Conservation (phyloP, 139 green algal species). For the Trebouxia sp. region DNA sequence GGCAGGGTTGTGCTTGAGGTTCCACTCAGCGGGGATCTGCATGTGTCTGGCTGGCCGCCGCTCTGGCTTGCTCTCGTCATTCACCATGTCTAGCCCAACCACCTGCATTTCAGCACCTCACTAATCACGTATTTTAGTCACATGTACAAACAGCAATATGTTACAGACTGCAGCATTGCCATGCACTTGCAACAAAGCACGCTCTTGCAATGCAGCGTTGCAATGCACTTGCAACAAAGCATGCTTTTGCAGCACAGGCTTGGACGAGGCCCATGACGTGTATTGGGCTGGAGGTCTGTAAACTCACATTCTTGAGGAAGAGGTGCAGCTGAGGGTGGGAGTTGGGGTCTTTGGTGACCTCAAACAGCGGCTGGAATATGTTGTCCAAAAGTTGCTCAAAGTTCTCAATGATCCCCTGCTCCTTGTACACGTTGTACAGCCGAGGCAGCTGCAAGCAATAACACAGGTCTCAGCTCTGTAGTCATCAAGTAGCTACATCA, state of each 20-base stretch:
- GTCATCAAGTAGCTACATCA: too few relatives aligned
- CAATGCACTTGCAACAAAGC: too few relatives aligned
- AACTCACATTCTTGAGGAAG: constrained; percentile 84
- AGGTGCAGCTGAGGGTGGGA: constrained; percentile 97
- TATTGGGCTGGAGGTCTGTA: too few relatives aligned
- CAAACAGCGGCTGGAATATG: constrained; percentile 98
- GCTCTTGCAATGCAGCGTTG: too few relatives aligned
- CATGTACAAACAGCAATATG: too few relatives aligned
- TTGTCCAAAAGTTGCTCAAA: constrained; percentile 96
- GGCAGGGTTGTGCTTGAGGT: constrained; percentile 79
- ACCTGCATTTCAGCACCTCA: constrained; percentile 71
- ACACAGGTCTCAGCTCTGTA: too few relatives aligned
- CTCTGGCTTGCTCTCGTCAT: constrained; percentile 98
- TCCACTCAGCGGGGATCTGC: constrained; percentile 75
- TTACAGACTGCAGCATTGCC: too few relatives aligned
- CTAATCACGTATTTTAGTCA: too few relatives aligned
- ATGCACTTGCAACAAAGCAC: too few relatives aligned
- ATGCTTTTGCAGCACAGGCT: too few relatives aligned
- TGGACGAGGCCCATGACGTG: too few relatives aligned
- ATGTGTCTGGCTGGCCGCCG: constrained; percentile 94
- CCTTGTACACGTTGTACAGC: constrained; percentile 98
- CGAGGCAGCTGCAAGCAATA: constrained; percentile 77
- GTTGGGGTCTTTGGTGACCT: constrained; percentile 92
- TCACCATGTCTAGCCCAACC: constrained; percentile 98
- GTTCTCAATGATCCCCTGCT: constrained; percentile 74